Conservation (phyloP, 208 protist species). For the Leishmania tarentolae region DNA sequence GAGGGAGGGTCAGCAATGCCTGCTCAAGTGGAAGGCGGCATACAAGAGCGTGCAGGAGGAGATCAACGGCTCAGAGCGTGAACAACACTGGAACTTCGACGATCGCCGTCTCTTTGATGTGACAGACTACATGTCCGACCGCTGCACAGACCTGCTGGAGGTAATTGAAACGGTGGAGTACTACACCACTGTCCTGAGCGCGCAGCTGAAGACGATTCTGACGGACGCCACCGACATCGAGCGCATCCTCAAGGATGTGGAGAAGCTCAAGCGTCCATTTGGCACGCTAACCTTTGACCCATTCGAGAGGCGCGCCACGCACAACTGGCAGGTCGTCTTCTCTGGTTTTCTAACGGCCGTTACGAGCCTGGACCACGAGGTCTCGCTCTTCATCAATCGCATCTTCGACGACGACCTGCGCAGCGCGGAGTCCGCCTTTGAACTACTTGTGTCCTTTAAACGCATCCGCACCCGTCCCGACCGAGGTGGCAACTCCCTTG, state of each 20-base stretch:
- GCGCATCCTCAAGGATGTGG: constrained; percentile 93
- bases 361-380: constrained; percentile 93
- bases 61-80: constrained; percentile 95
- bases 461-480: constrained; percentile 86
- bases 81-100: constrained; percentile 99
- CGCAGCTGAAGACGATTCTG: constrained; percentile 97
- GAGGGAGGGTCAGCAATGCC: constrained; percentile 89
- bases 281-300: constrained; percentile 96
- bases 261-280: constrained; percentile 95
- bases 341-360: constrained; percentile 94
- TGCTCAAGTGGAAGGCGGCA: constrained; percentile 94
- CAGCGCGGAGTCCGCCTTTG: constrained; percentile 97
- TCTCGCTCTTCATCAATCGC: constrained; percentile 96
- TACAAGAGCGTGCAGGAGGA: constrained; percentile 95
- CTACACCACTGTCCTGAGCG: constrained; percentile 96
- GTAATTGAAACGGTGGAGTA: constrained; percentile 95
- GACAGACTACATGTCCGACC: constrained; percentile 97
- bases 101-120: constrained; percentile 95
- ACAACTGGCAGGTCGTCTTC: constrained; percentile 93
- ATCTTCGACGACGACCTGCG: constrained; percentile 98
- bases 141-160: constrained; percentile 95
- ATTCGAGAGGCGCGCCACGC: constrained; percentile 93
- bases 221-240: constrained; percentile 97
- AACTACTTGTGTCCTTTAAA: constrained; percentile 97
- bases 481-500: constrained; percentile 70